Evolutionary conservation across 176 grass and related monocot species (phyloP).

Genomic region (Tuctoria greenei): DNA sequence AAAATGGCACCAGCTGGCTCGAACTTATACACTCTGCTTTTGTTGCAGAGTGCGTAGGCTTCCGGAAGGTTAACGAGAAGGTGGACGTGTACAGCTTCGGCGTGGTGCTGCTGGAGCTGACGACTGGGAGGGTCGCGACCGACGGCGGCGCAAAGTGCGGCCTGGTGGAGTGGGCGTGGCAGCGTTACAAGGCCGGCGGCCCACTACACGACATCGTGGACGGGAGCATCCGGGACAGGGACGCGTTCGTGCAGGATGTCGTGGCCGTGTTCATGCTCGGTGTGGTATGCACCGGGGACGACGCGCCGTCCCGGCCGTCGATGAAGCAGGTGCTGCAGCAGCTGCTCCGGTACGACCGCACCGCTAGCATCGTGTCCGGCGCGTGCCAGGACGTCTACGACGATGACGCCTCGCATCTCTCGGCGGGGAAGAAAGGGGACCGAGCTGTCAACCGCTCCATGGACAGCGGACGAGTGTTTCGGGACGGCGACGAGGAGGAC

Average conservation of each 20-base stretch:
- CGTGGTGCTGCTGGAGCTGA: slow-evolving; percentile 71
- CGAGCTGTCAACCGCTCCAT: neutral
- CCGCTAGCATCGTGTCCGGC: slow-evolving; percentile 15
- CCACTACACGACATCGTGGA: slow-evolving; percentile 34
- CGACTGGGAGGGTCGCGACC: slow-evolving; percentile 42
- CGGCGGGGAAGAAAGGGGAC: neutral
- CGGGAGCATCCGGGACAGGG: neutral
- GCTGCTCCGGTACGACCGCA: slow-evolving; percentile 39
- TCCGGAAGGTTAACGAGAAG: slow-evolving; percentile 55
- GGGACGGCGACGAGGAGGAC: slow-evolving; percentile 5
- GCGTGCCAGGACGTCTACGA: slow-evolving; percentile 22
- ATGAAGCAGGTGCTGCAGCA: slow-evolving; percentile 61
- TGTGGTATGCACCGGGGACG: slow-evolving; percentile 46
- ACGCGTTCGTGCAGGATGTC: slow-evolving; percentile 41
- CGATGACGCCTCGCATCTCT: accelerated
- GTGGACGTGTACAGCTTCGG: slow-evolving; percentile 80
- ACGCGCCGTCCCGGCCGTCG: slow-evolving; percentile 38
- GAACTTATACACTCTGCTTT: neutral
- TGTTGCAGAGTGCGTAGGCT: slow-evolving; percentile 43
- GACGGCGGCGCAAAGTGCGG: slow-evolving; percentile 19
- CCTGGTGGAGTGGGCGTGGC: slow-evolving; percentile 60
- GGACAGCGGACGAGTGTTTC: neutral
- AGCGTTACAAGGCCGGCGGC: slow-evolving; percentile 18
- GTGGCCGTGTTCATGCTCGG: slow-evolving; percentile 49
- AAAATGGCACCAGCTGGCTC: too few relatives aligned